Base-by-base conservation (phyloP, 331 rosid genomes). In the Pyracantha coccinea region DNA sequence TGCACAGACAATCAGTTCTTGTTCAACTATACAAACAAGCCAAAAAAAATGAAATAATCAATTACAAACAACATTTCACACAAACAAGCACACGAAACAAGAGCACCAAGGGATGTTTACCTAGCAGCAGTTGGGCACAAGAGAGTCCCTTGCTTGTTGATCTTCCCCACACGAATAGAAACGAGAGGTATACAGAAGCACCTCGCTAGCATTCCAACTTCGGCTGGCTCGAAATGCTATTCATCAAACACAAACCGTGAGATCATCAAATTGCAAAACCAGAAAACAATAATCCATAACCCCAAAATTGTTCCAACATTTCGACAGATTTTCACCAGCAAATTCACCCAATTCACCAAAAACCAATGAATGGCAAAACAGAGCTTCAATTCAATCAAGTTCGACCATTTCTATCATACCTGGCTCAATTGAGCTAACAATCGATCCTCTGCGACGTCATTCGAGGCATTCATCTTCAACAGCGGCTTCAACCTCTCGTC, bases 121-220 rank as follows among this genome's bases (percentile, higher is more conserved):
- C 97, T 95, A 76, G 70, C 50, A 54, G 83, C 75, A 64, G 94
- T 84, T 57, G 99, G 99, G 66, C 84, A 90, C 50, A 92, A 71
- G 3, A 86, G 88, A 58, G 79, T 77, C 79, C 92, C 97, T 72
- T 86, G 96, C 92, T 84, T 86, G 84, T 75, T 80, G 61, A 95
- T 87, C 85, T 81, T 89, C 29, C 99, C 99, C 35, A 90, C 98
- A 19, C 99, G 98, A 16, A 95, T 75, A 3, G 99, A 90, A 69
- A 95, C 99, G 62, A 95, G 98, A 16, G 99, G 99, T 64, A 92
- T 86, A 75, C 97, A 95, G 78, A 95, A 95, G 88, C 99, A 95
- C 84, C 99, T 92, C 3, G 98, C 99, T 50, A 95, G 78, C 91
- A 95, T 90, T 20, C 98, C 98, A 78, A 95, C 98, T 81, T 95